phyloP scores from a whole-genome alignment of 164 flowering plant genomes.

The Warburgia ugandensis region DNA sequence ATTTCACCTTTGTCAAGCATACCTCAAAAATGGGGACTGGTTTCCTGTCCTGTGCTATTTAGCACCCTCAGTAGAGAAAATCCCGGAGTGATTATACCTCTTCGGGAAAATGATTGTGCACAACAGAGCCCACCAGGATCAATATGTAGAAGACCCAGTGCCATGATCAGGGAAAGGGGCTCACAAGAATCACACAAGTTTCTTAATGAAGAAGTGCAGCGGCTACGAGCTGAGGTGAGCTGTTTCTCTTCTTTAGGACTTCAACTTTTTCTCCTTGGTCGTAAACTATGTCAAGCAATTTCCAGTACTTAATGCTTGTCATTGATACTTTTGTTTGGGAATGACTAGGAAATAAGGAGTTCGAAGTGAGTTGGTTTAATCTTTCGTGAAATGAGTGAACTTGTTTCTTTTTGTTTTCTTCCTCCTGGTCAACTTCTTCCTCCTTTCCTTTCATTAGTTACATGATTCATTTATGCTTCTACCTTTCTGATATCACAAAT shows the following conservation, averaged over 20 bases:
- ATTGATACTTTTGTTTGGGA: no score
- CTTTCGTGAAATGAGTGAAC: no score
- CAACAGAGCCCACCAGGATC: constrained; percentile 5
- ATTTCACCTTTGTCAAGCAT: constrained; percentile 16
- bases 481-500: no score
- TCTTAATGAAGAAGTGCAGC: constrained; percentile 38
- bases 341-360: no score
- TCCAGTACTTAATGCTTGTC: no score
- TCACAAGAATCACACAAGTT: constrained; percentile 23
- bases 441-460: no score
- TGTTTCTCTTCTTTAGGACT: neutral
- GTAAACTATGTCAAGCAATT: neutral
- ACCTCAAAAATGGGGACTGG: constrained; percentile 52
- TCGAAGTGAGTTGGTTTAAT: no score
- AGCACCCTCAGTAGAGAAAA: constrained; percentile 11
- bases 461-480: no score
- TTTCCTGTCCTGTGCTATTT: constrained; percentile 34
- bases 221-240: constrained; percentile 44
- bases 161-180: constrained; percentile 1
- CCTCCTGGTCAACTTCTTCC: no score
- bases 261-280: neutral
- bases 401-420: no score
- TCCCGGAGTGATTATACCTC: constrained; percentile 5
- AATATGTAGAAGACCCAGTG: constrained; percentile 7
- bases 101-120: constrained; percentile 11